phyloP scores from a whole-genome alignment of 768 basidiomycete species.

The Gloeopeniophorella convolvens region DNA sequence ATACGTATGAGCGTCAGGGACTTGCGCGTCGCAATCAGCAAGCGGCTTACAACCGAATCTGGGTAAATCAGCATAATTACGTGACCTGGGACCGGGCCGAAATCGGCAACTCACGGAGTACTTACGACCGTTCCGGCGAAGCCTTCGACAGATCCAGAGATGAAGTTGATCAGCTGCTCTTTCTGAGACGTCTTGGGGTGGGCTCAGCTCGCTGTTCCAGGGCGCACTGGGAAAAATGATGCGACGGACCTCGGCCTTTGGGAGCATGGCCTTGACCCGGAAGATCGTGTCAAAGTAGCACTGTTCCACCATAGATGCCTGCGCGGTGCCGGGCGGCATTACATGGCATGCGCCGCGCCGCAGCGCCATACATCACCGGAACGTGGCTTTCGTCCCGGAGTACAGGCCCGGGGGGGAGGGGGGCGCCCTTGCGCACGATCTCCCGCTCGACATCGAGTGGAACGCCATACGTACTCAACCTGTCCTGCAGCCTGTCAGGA shows the following conservation, averaged over 20 bases:
- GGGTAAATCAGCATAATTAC: neutral
- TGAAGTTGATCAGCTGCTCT: conserved; percentile 78
- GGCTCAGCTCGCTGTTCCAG: neutral
- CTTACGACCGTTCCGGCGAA: conserved; percentile 86
- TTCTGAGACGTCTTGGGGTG: conserved; percentile 5
- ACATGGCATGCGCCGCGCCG: no score
- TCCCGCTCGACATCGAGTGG: conserved; percentile 88
- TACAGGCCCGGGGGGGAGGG: conserved; percentile 91
- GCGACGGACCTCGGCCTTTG: conserved; percentile 70
- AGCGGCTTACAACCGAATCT: conserved; percentile 40
- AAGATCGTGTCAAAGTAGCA: no score
- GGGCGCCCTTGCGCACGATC: conserved; percentile 68
- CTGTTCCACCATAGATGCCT: no score
- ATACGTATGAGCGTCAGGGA: neutral
- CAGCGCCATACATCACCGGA: conserved; percentile 61
- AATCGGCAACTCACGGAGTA: conserved; percentile 58
- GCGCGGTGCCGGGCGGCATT: no score
- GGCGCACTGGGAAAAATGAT: neutral
- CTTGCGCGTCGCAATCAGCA: neutral
- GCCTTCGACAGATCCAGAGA: conserved; percentile 86
- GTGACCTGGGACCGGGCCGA: neutral
- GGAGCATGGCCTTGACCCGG: conserved; percentile 72
- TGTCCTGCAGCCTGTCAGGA: conserved; percentile 73
- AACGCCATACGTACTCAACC: conserved; percentile 81
- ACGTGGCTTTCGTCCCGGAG: conserved; percentile 93